Conservation (phyloP, 805 yeast genomes). For the Candida xyloterini region DNA sequence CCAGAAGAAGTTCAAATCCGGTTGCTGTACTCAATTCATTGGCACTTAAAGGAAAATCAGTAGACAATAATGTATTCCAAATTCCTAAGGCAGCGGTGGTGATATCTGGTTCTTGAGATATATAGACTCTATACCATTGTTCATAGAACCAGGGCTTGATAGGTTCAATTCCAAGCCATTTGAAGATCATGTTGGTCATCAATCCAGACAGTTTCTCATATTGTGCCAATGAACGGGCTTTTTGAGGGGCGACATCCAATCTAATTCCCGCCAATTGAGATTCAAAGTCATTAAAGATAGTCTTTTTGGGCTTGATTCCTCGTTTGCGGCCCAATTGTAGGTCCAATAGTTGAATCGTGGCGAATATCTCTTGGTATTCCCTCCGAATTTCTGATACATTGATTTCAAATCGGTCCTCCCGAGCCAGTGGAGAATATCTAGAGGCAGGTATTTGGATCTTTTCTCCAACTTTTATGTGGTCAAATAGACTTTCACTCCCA, state of each 20-base stretch:
- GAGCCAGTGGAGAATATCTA: slow-evolving; percentile 10
- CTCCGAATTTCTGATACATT: slow-evolving; percentile 9
- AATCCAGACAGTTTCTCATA: slow-evolving; percentile 20
- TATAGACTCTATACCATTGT: slow-evolving; percentile 29
- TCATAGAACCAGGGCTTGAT: slow-evolving; percentile 20
- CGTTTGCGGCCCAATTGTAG: slow-evolving; percentile 9
- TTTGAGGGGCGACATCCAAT: slow-evolving; percentile 31
- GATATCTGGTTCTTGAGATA: slow-evolving; percentile 12
- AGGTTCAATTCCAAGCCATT: slow-evolving; percentile 6
- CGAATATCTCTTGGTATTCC: slow-evolving; percentile 7
- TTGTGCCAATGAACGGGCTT: slow-evolving; percentile 20
- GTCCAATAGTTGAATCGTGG: slow-evolving; percentile 12
- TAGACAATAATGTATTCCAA: slow-evolving; percentile 20
- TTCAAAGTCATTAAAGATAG: slow-evolving; percentile 22
- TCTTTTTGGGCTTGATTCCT: slow-evolving; percentile 5
- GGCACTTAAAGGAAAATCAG: slow-evolving; percentile 18
- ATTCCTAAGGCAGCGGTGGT: slow-evolving; percentile 2
- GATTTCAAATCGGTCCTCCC: slow-evolving; percentile 19
- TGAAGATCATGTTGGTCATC: slow-evolving; percentile 10
- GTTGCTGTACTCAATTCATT: slow-evolving; percentile 14
- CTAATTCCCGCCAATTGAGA: slow-evolving; percentile 19
- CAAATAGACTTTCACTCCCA: slow-evolving; percentile 15
- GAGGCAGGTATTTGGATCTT: slow-evolving; percentile 21
- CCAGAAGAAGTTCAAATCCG: slow-evolving; percentile 23
- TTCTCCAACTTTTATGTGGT: slow-evolving; percentile 9